Evolutionary conservation across 2,329 filamentous ascomycete genomes (phyloP), one percentile per base, ranked within the genome.

Genomic region (Sporothrix humicola): DNA sequence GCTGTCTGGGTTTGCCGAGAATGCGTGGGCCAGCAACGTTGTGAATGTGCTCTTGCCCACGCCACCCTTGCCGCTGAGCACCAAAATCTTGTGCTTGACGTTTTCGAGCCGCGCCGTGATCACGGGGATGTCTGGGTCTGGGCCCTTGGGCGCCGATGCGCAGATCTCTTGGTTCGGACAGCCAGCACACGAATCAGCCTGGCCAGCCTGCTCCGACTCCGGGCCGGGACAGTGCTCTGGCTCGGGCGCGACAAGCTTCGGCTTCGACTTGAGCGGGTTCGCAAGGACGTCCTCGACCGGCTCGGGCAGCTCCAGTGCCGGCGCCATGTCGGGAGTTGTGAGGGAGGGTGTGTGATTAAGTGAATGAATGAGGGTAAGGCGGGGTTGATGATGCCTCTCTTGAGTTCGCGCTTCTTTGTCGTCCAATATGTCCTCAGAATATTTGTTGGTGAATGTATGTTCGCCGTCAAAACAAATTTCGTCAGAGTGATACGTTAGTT

Each of bases 121-220:
- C 77, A 96, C 82, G 2, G 94, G 91, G 63, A 98, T 93, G 81
- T 99, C 96, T 0, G 95, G 95, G 81, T 99, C 96, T 1, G 96
- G 95, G 0, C 95, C 96, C 83, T 98, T 98, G 26, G 95, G 95
- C 1, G 95, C 93, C 0, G 95, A 93, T 20, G 95, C 95, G 85
- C 96, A 99, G 79, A 99, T 97, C 66, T 90, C 86, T 84, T 99
- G 95, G 85, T 99, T 99, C 1, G 96, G 96, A 80, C 96, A 99
- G 72, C 95, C 95, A 66, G 92, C 93, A 85, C 96, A 99, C 59
- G 94, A 94, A 82, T 97, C 95, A 70, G 89, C 89, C 74, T 86
- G 86, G 75, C 90, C 90, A 17, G 90, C 90, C 77, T 88, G 84
- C 77, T 93, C 86, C 15, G 92, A 94, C 80, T 95, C 93, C 3